Evolutionary conservation across 257 asterid genomes (phyloP), one percentile per base, ranked within the genome.

Genomic region (Plectranthus barbatus): DNA sequence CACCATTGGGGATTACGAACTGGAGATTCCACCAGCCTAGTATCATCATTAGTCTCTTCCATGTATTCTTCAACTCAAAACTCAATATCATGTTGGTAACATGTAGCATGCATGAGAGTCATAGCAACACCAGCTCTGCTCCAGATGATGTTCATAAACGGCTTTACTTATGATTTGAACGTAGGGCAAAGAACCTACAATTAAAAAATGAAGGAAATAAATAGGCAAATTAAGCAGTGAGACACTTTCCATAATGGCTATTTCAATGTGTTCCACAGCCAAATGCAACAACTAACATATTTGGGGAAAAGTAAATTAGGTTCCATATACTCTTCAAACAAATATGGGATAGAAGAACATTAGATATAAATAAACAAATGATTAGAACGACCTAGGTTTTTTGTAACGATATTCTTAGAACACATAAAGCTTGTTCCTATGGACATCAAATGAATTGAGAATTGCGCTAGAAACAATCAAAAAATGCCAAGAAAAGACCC

Each of bases 311-410:
- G 59, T 6, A 45, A 67, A 12, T 5, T 5, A 31, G 31, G 48
- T 29, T 56, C 24, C 60, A 14, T 15, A 7, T 24, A 52, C 14
- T 34, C 55, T 53, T 31, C 14, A 7, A 40, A 69, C 23, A 48
- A 58, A 58, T 13, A 53, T 23, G 29, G 1, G 21, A 19, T 60
- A 62, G n/a, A n/a, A 42, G 24, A 33, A 62, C 87, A 80, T 81
- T 86, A 95, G 40, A 91, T 91, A 79, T 77, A 76, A 66, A 90
- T 81, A 57, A 85, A 90, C 78, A 85, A 87, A 77, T 87, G 87
- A 72, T 95, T 29, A 18, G 17, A 7, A 57, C 42, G 24, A 51
- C 34, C 23, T 48, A 46, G 42, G 52, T 20, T 42, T 45, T 24
- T 10, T 37, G 36, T 31, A 62, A n/a, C 19, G 54, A 6, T 44